These are phyloP conservation scores for Candida koratica DNA, from an alignment of 805 yeast genomes.

Conservation along the genomic window DNA sequence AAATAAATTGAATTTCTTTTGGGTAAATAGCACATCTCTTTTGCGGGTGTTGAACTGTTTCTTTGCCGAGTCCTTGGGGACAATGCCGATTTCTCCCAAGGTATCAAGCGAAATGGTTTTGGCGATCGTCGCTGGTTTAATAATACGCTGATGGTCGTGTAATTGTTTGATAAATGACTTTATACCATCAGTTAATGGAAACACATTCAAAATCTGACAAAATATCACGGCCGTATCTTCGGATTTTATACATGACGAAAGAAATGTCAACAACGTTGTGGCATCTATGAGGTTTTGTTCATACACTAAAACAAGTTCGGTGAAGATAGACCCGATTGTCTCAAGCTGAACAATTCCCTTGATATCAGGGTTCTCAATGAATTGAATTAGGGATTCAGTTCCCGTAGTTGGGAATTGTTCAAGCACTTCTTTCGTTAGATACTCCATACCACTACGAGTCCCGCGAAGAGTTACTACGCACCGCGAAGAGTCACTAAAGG, in stretches of 20 bases:
- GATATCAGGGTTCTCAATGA: conserved; percentile 25
- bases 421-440: conserved; percentile 29
- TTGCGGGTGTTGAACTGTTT: conserved; percentile 33
- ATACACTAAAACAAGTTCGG: conserved; percentile 13
- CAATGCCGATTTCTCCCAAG: conserved; percentile 24
- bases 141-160: conserved; percentile 21
- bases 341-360: conserved; percentile 6
- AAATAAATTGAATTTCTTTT: conserved; percentile 60
- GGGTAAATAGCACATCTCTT: conserved; percentile 44
- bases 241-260: conserved; percentile 26
- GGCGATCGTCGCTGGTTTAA: conserved; percentile 32
- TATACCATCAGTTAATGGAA: conserved; percentile 26
- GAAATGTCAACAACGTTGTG: conserved; percentile 14
- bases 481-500: too few species aligned
- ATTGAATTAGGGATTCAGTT: conserved; percentile 27
- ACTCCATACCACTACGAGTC: background rate
- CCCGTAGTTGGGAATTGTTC: conserved; percentile 30
- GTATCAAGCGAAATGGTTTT: conserved; percentile 26
- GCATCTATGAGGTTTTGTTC: conserved; percentile 7
- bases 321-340: conserved; percentile 10
- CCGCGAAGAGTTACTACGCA: too few species aligned
- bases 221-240: conserved; percentile 32
- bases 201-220: conserved; percentile 37
- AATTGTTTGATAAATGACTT: conserved; percentile 22
- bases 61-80: conserved; percentile 32